phyloP scores from a whole-genome alignment of 176 grass and related monocot species.

The bread wheat (Triticum aestivum) region IWGSC_CS_RefSeq_v2.1 NC_057811.1:133779807-133780306 shows the following conservation, averaged over 20 bases:
- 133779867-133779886: not conserved
- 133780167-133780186: conserved; percentile 69
- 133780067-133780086: not conserved
- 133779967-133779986: conserved; percentile 37
- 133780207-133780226: conserved; percentile 80
- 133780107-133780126: conserved; percentile 48
- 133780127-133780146: conserved; percentile 73
- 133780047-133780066: conserved; percentile 45
- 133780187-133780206: conserved; percentile 59
- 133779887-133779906: conserved; percentile 60
- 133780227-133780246: conserved; percentile 78
- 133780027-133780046: conserved; percentile 79
- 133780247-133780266: conserved; percentile 90
- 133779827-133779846: not conserved
- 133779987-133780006: conserved; percentile 59
- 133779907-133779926: conserved; percentile 73
- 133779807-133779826: conserved; percentile 61
- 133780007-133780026: conserved; percentile 67
- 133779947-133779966: conserved; percentile 61
- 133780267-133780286: not conserved
- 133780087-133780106: conserved; percentile 4
- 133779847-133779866: conserved; percentile 18
- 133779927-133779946: conserved; percentile 74
- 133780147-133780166: conserved; percentile 62
- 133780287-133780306: not conserved